Conservation (phyloP, 2,329 filamentous ascomycete species). For the Epichloe elymi region DNA sequence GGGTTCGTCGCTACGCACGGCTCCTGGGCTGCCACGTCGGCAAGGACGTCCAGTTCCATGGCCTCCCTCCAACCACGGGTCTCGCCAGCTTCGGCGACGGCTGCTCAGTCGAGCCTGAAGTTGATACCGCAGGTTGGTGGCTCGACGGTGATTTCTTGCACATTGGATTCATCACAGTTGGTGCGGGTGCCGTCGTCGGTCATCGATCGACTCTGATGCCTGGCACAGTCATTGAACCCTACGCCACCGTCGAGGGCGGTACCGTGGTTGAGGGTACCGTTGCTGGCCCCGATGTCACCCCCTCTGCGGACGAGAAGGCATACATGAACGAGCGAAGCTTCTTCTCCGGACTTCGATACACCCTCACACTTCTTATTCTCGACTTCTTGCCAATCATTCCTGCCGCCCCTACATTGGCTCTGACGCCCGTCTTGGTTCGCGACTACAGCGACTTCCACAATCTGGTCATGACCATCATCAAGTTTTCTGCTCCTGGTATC, state of each 20-base stretch:
- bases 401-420: conserved; percentile 4
- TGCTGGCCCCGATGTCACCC: conserved; percentile 1
- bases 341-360: conserved; percentile 6
- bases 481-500: conserved; percentile 4
- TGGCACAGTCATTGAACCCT: conserved; percentile 7
- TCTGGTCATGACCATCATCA: conserved; percentile 3
- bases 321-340: background rate
- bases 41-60: conserved; percentile 9
- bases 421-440: conserved; percentile 6
- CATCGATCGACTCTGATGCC: conserved; percentile 10
- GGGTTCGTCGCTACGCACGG: conserved; percentile 8
- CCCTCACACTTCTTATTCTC: conserved; percentile 5
- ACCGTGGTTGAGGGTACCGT: conserved; percentile 7
- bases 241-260: conserved; percentile 8
- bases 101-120: conserved; percentile 11
- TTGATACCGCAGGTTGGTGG: conserved; percentile 12
- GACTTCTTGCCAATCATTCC: conserved; percentile 8
- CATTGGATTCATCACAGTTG: conserved; percentile 8
- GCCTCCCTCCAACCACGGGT: conserved; percentile 8
- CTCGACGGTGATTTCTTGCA: conserved; percentile 12
- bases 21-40: conserved; percentile 11
- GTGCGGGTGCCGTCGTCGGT: conserved; percentile 10
- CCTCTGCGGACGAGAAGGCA: background rate
- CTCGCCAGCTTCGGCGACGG: conserved; percentile 10
- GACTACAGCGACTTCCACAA: conserved; percentile 7